phyloP scores from a whole-genome alignment of 495 filamentous ascomycete genomes.

The Aspergillus cristatus region DNA sequence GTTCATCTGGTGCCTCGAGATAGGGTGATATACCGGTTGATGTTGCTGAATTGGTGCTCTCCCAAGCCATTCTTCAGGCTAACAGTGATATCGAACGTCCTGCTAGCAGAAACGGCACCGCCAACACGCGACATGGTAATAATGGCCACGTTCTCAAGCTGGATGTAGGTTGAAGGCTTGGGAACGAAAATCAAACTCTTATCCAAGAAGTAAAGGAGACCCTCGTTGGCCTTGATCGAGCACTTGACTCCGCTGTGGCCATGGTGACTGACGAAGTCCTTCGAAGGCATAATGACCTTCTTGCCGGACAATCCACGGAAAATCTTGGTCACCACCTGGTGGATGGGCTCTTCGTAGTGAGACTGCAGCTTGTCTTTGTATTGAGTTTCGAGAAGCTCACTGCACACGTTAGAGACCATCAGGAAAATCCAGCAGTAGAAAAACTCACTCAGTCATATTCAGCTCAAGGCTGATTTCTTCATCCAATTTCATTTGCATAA shows the following conservation, averaged over 20 bases:
- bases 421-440: neutral
- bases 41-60: slow-evolving; percentile 95
- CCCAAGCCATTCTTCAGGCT: slow-evolving; percentile 67
- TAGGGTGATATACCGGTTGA: slow-evolving; percentile 70
- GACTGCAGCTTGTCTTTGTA: slow-evolving; percentile 82
- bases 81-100: slow-evolving; percentile 95
- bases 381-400: slow-evolving; percentile 59
- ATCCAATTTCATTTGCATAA: slow-evolving; percentile 98
- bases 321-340: slow-evolving; percentile 84
- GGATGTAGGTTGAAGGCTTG: slow-evolving; percentile 93
- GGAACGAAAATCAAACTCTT: slow-evolving; percentile 99
- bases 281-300: slow-evolving; percentile 86
- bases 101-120: slow-evolving; percentile 83
- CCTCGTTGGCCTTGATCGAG: slow-evolving; percentile 98
- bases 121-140: slow-evolving; percentile 95
- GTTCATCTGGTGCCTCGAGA: slow-evolving; percentile 1
- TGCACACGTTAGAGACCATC: slow-evolving; percentile 15
- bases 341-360: slow-evolving; percentile 85
- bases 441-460: slow-evolving; percentile 84
- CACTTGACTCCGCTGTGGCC: slow-evolving; percentile 95
- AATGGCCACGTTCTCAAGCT: slow-evolving; percentile 77
- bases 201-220: slow-evolving; percentile 92
- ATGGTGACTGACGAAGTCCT: slow-evolving; percentile 87
- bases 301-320: slow-evolving; percentile 91
- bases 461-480: slow-evolving; percentile 95